A percentile compares a stretch with the other conserved stretches of the same genome.
These are phyloP conservation scores for Cryptosporidium ubiquitum DNA, from an alignment of 169 alveolate species.

Conservation along the genomic window DNA sequence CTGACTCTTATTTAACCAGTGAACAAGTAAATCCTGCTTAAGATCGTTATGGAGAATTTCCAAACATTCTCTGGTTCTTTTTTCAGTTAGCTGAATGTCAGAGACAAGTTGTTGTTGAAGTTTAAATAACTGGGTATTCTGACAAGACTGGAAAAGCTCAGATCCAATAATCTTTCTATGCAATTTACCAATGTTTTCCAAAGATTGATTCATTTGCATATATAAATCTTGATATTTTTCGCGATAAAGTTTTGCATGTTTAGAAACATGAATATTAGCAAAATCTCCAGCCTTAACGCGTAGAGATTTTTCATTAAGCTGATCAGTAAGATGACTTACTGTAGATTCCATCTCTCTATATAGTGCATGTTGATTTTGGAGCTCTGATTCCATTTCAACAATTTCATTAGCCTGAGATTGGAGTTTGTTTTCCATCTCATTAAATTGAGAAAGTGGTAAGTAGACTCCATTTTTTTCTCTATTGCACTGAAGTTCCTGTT, in stretches of 20 bases:
- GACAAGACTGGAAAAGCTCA: slow-evolving; percentile 17
- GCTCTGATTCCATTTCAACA: slow-evolving; percentile 36
- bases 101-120: slow-evolving; percentile 10
- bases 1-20: slow-evolving; percentile 41
- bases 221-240: slow-evolving; percentile 31
- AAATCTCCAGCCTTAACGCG: slow-evolving; percentile 58
- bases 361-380: slow-evolving; percentile 43
- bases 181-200: slow-evolving; percentile 35
- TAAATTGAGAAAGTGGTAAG: slow-evolving; percentile 50
- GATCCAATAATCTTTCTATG: slow-evolving; percentile 46
- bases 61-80: slow-evolving; percentile 1
- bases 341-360: slow-evolving; percentile 32
- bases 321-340: neutral
- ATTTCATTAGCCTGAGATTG: slow-evolving; percentile 68
- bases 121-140: slow-evolving; percentile 4
- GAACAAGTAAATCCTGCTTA: slow-evolving; percentile 13
- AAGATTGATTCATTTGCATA: slow-evolving; percentile 17
- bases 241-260: slow-evolving; percentile 49
- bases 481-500: slow-evolving; percentile 76
- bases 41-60: neutral
- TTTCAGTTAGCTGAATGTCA: slow-evolving; percentile 10
- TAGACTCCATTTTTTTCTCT: slow-evolving; percentile 82
- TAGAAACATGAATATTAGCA: slow-evolving; percentile 22
- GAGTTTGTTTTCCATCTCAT: slow-evolving; percentile 57
- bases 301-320: slow-evolving; percentile 23